A percentile compares a stretch with the other conserved stretches of the same genome.
Evolutionary conservation across 192 early-diverging fungal species (phyloP).

Genomic region (Phycomyces nitens): DNA sequence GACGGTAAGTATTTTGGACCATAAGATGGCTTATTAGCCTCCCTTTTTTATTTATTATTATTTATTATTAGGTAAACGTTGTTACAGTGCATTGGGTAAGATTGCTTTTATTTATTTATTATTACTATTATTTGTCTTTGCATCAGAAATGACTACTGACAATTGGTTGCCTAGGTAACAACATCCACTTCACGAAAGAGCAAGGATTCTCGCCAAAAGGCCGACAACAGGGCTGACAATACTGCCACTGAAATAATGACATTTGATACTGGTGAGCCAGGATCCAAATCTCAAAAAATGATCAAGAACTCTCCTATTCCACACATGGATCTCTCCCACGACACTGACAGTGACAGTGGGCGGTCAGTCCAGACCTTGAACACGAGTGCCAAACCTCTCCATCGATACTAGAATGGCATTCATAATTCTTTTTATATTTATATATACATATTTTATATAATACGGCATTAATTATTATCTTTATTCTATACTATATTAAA

Average conservation of each 20-base stretch:
- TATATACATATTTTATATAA: too few species aligned
- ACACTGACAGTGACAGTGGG: constrained; percentile 12
- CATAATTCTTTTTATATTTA: too few species aligned
- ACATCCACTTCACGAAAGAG: not conserved
- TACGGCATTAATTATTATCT: too few species aligned
- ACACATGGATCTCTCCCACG: constrained; percentile 4
- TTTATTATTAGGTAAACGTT: constrained; percentile 29
- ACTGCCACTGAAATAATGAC: constrained; percentile 16
- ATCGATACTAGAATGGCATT: too few species aligned
- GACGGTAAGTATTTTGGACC: constrained; percentile 25
- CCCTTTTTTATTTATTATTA: constrained; percentile 1
- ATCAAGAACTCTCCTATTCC: constrained; percentile 8
- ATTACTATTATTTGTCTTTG: not conserved
- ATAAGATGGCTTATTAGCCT: not conserved
- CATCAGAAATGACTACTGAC: not conserved
- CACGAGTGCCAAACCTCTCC: constrained; percentile 11
- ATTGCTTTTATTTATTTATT: not conserved
- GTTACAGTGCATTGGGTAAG: constrained; percentile 35
- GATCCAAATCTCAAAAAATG: not conserved
- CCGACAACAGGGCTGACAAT: not conserved
- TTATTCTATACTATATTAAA: too few species aligned
- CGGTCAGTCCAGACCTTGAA: constrained; percentile 3
- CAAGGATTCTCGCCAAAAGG: constrained; percentile 17
- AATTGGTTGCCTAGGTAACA: constrained; percentile 11
- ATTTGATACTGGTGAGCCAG: constrained; percentile 11